These are phyloP conservation scores for Musa schizocarpa DNA, from an alignment of 176 grass and related monocot genomes.

Conservation along the genomic window DNA sequence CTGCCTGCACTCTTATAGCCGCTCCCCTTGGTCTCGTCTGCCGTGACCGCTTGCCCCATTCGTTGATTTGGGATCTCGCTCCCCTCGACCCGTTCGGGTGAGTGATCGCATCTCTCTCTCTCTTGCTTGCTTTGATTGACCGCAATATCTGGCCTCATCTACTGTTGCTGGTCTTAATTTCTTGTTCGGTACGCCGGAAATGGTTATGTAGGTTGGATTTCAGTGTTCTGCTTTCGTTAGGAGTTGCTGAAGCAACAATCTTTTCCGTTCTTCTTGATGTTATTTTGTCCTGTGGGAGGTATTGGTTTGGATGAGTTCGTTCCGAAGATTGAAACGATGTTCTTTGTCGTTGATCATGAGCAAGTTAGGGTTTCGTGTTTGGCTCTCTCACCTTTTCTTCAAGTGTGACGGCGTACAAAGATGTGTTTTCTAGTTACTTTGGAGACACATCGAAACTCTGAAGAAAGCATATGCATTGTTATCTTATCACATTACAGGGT, in stretches of 20 bases:
- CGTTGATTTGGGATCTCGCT: background rate
- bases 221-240: background rate
- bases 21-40: background rate
- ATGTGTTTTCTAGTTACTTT: too few relatives aligned
- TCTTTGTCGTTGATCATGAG: too few relatives aligned
- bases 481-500: too few relatives aligned
- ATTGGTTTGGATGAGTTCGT: too few relatives aligned
- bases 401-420: too few relatives aligned
- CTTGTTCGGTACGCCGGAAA: background rate
- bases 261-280: background rate
- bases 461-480: too few relatives aligned
- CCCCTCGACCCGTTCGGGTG: background rate
- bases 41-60: background rate
- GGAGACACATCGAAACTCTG: too few relatives aligned
- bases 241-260: background rate
- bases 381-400: too few relatives aligned
- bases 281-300: background rate
- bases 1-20: background rate
- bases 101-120: background rate
- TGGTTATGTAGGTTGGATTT: background rate
- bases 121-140: background rate
- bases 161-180: background rate
- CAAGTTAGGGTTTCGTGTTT: too few relatives aligned
- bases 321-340: too few relatives aligned
- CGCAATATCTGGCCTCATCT: background rate